Evolutionary conservation across 2,329 filamentous ascomycete species (phyloP), one percentile per base, ranked within the genome.

Genomic region (Penicillium nordicum): DNA sequence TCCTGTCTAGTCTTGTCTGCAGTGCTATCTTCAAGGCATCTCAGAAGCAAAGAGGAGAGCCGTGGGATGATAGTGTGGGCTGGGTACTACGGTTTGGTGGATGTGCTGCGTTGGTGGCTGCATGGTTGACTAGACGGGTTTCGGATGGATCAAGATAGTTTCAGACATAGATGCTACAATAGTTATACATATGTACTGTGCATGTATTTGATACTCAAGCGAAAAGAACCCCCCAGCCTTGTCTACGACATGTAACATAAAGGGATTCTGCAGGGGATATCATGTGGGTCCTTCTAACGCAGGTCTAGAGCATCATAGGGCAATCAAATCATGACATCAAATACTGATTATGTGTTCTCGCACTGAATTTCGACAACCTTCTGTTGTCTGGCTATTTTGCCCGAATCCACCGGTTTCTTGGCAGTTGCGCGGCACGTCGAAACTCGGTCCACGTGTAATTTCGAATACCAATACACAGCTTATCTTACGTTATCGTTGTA

Each of bases 41-140:
- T 67, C 92, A 97, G 76, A 96, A 96, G 74, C 91, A 90, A 0
- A 83, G 93, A 60, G 92, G 92, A 5, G 84, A 82, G 5, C 88
- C 90, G 0, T 92, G 91, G 34, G 93, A 97, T 75, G 85, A 88
- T 62, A 95, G 90, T 72, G 90, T 97, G 48, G 87, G 88, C 16
- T 90, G 93, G 78, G 91, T 96, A 41, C 78, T 97, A 65, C 85
- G 92, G 21, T 87, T 95, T 53, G 92, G 92, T 1, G 93, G 92
- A 2, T 74, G 89, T 42, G 89, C 88, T 60, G 90, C 92, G 1
- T 72, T 97, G 46, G 77, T 88, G 3, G 89, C 93, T 6, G 90
- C 89, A 5, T 90, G 83, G 64, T 82, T 93, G 69, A 87, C 90
- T 11, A 78, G 81, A 49, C 80, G 81, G 56, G 85, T 94, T 36